Conservation (phyloP, 768 basidiomycete species). For the Dacryopinax spathularia region DNA sequence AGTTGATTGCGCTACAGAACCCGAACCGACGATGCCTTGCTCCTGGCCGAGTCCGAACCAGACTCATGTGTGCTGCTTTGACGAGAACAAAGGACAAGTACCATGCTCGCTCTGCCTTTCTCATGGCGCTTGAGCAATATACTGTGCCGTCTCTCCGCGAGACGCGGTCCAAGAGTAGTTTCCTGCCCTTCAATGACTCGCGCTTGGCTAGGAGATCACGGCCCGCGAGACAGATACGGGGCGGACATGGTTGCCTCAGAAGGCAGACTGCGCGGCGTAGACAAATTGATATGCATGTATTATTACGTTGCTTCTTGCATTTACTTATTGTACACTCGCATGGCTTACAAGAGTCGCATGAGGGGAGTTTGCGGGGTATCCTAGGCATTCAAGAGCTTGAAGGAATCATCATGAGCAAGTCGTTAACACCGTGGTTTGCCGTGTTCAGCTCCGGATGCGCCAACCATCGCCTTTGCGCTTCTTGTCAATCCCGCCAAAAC, state of each 20-base stretch:
- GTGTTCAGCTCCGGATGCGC: constrained; percentile 45
- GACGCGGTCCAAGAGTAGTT: constrained; percentile 39
- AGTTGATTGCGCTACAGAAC: constrained; percentile 13
- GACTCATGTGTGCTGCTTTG: too few species aligned
- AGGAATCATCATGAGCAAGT: not conserved
- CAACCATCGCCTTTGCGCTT: constrained; percentile 64
- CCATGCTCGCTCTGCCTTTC: constrained; percentile 1
- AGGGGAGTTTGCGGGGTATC: not conserved
- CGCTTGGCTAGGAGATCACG: constrained; percentile 43
- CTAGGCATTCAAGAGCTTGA: too few species aligned
- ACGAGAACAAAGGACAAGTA: constrained; percentile 6
- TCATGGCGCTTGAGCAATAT: not conserved
- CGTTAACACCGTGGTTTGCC: not conserved
- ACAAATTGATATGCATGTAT: not conserved
- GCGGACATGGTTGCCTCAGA: constrained; percentile 28
- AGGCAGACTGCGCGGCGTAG: too few species aligned
- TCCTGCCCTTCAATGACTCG: constrained; percentile 69
- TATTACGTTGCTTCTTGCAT: not conserved
- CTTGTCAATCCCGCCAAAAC: constrained; percentile 76
- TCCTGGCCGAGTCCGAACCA: constrained; percentile 13
- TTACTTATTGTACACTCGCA: not conserved
- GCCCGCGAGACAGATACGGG: constrained; percentile 91
- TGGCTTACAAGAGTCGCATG: not conserved
- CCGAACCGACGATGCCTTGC: constrained; percentile 15
- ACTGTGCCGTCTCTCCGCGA: not conserved